Base-by-base conservation (phyloP, 2,329 filamentous ascomycete genomes). In the Cordyceps cicadae region DNA sequence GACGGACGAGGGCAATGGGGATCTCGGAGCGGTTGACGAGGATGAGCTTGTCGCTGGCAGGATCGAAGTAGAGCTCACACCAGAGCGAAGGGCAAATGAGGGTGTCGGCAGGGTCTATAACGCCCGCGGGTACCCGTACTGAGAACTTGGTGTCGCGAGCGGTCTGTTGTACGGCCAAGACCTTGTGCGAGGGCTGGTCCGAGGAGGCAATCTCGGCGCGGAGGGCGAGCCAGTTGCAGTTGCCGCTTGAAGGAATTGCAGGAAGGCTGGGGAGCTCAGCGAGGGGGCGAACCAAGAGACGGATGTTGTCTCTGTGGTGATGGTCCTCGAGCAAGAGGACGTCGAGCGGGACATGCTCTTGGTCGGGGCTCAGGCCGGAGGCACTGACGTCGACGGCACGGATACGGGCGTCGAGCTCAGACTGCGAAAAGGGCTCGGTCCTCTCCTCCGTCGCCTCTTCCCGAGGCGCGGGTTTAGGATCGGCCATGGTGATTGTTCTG, bases 1-100 rank as follows among this genome's bases (percentile, higher is more conserved):
- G 67, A 57, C 77, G 75, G 21, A 76, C 74, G 34, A 85, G 72
- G 26, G 72, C 72, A 59, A 85, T 79, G 49, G 82, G 81, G 2
- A 79, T 74, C 43, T 84, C 79, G 17, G 81, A 83, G 61, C 75
- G 76, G 69, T 84, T 85, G 56, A 78, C 69, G 29, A 85, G 76
- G 62, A 85, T 81, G 65, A 83, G 77, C 68, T 80, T 79, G 68
- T 85, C 82, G 70, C 81, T 83, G 63, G 77, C 74, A 17, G 82
- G 81, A 68, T 85, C 80, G 65, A 84, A 85, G 66, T 84, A 85
- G 41, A 85, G 72, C 68, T 84, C 81, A 68, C 81, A 84, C 79
- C 79, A 83, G n/a, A 85, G 66, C 5, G 79, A 76, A 17, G 80
- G 80, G 17, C 78, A 72, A 8, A 73, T 69, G 9, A 70, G 72